A percentile compares a stretch with the other conserved stretches of the same genome.
Evolutionary conservation across 345 rosid species (phyloP).

Genomic region (Lepidium sativum): DNA sequence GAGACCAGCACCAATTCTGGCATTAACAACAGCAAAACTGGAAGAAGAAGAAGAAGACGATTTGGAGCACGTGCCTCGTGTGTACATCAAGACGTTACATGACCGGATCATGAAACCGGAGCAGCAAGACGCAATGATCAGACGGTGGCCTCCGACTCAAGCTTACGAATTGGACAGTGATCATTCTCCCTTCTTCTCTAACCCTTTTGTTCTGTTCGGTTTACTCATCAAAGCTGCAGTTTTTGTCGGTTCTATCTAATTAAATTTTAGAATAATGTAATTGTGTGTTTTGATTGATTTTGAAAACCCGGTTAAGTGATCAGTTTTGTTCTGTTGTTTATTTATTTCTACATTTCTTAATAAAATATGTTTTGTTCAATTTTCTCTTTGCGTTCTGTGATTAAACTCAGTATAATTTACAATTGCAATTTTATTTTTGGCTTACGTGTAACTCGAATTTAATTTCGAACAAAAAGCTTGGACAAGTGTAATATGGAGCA

Average conservation of each 20-base stretch:
- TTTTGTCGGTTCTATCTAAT: slow-evolving; percentile 20
- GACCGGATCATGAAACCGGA: slow-evolving; percentile 57
- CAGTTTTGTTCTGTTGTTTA: neutral
- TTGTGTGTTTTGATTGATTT: neutral
- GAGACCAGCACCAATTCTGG: slow-evolving; percentile 66
- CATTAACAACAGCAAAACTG: slow-evolving; percentile 42
- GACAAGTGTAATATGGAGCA: neutral
- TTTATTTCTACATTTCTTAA: neutral
- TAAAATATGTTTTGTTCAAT: neutral
- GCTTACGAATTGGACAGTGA: slow-evolving; percentile 55
- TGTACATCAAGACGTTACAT: slow-evolving; percentile 58
- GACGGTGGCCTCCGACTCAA: slow-evolving; percentile 58
- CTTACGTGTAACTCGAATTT: neutral
- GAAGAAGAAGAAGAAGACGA: slow-evolving; percentile 1
- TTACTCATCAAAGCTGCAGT: slow-evolving; percentile 56
- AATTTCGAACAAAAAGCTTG: neutral
- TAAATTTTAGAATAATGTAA: neutral
- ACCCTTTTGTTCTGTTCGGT: slow-evolving; percentile 59
- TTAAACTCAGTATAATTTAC: neutral
- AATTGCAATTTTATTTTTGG: neutral
- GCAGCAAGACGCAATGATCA: slow-evolving; percentile 78
- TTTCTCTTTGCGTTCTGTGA: neutral
- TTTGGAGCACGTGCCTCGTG: slow-evolving; percentile 34
- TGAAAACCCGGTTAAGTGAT: neutral
- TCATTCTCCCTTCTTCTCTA: slow-evolving; percentile 82